phyloP scores from a whole-genome alignment of 805 yeast genomes.

The Pachysolen tannophilus region DNA sequence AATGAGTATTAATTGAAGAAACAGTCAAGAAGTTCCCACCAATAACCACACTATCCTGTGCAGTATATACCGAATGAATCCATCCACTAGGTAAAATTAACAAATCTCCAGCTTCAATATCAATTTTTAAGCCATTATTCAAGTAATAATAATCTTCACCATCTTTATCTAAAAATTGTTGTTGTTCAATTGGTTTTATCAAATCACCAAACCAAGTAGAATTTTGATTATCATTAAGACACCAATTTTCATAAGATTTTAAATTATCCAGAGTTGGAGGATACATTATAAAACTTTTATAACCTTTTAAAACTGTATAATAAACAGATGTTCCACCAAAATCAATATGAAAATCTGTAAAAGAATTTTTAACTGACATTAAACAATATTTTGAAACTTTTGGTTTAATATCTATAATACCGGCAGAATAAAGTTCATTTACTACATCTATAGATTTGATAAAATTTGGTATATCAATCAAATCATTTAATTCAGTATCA shows the following conservation, averaged over 20 bases:
- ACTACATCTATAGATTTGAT: constrained; percentile 66
- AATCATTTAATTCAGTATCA: constrained; percentile 36
- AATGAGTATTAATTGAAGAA: constrained; percentile 53
- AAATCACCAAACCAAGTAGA: constrained; percentile 57
- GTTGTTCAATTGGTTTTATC: constrained; percentile 12
- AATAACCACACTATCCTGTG: constrained; percentile 69
- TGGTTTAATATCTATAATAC: constrained; percentile 28
- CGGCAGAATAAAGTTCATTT: constrained; percentile 31
- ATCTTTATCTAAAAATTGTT: neutral
- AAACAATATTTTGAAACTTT: constrained; percentile 70
- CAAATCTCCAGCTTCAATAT: constrained; percentile 53
- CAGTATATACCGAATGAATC: constrained; percentile 88
- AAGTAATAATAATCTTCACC: constrained; percentile 17
- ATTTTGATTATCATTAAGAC: constrained; percentile 54
- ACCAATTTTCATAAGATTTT: constrained; percentile 62
- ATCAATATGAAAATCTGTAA: constrained; percentile 87
- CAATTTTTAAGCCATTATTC: constrained; percentile 26
- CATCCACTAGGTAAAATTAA: constrained; percentile 86
- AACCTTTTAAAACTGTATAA: constrained; percentile 73
- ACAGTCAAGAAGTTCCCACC: constrained; percentile 84
- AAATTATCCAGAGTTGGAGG: constrained; percentile 71
- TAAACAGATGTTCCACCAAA: constrained; percentile 92
- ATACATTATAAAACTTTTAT: constrained; percentile 64
- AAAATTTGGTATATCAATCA: constrained; percentile 53
- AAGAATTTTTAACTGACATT: constrained; percentile 76